These are phyloP conservation scores for Millerago galiae DNA, from an alignment of 805 yeast genomes.

Conservation along the genomic window DNA sequence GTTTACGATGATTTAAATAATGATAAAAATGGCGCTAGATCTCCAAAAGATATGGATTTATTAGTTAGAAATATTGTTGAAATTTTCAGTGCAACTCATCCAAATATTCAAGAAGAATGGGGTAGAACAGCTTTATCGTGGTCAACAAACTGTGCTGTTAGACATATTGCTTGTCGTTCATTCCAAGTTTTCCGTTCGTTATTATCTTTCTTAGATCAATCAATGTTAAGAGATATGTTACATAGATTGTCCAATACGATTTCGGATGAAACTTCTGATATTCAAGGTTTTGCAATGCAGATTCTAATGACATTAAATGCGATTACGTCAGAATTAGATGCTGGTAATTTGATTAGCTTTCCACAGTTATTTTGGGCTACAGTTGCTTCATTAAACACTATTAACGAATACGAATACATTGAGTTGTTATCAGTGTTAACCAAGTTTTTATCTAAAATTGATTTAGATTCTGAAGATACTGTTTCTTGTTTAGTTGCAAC, in stretches of 20 bases:
- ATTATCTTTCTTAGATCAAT: conserved; percentile 72
- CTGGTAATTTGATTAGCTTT: conserved; percentile 72
- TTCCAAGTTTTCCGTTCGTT: conserved; percentile 88
- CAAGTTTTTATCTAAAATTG: conserved; percentile 81
- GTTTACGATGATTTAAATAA: conserved; percentile 77
- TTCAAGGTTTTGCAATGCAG: conserved; percentile 96
- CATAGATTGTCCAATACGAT: conserved; percentile 90
- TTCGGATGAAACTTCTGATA: conserved; percentile 81
- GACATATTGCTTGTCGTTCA: conserved; percentile 95
- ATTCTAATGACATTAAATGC: conserved; percentile 94
- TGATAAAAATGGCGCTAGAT: conserved; percentile 72
- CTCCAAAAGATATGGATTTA: conserved; percentile 80
- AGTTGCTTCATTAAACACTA: conserved; percentile 83
- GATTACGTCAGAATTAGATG: conserved; percentile 75
- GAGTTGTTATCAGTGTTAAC: conserved; percentile 79
- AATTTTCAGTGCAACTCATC: conserved; percentile 42
- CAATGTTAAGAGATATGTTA: conserved; percentile 89
- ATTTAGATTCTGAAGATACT: conserved; percentile 77
- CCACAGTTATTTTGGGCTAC: conserved; percentile 96
- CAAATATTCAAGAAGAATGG: conserved; percentile 73
- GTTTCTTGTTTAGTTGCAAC: conserved; percentile 77
- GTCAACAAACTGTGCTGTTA: conserved; percentile 97
- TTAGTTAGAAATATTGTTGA: conserved; percentile 58
- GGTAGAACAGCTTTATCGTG: conserved; percentile 74
- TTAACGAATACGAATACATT: conserved; percentile 88